These are phyloP conservation scores for Chenopodium quinoa DNA, from an alignment of 148 eudicot genomes.

Conservation along the genomic window DNA sequence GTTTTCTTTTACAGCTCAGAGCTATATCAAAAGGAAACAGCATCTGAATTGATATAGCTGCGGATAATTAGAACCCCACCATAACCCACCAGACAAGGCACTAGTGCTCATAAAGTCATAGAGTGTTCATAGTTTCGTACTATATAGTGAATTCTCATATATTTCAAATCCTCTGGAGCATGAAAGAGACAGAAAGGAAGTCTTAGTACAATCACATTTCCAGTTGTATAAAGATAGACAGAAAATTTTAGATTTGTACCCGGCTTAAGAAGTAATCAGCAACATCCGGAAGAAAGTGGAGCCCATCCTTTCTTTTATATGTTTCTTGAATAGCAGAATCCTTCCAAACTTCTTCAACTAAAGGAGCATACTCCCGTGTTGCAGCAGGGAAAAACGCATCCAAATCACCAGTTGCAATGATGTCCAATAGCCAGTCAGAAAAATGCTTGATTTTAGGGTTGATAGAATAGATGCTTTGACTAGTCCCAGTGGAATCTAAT, in stretches of 20 bases:
- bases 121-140: background rate
- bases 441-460: conserved; percentile 91
- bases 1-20: background rate
- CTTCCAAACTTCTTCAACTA: conserved; percentile 97
- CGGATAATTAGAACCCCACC: background rate
- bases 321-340: conserved; percentile 96
- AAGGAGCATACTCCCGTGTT: conserved; percentile 93
- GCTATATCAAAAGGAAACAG: background rate
- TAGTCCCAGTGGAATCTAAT: conserved; percentile 37
- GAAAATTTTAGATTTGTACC: conserved; percentile 42
- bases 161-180: background rate
- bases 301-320: conserved; percentile 76
- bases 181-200: background rate
- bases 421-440: conserved; percentile 95
- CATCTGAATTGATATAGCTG: background rate
- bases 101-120: background rate
- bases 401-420: conserved; percentile 94
- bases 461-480: conserved; percentile 61
- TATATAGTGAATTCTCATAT: background rate
- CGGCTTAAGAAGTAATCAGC: conserved; percentile 92
- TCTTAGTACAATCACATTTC: background rate
- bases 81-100: background rate
- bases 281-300: conserved; percentile 93
- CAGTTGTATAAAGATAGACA: background rate
- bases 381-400: conserved; percentile 99